Conservation (phyloP, 2,329 filamentous ascomycete genomes). For the Leptosphaerulina australis region DNA sequence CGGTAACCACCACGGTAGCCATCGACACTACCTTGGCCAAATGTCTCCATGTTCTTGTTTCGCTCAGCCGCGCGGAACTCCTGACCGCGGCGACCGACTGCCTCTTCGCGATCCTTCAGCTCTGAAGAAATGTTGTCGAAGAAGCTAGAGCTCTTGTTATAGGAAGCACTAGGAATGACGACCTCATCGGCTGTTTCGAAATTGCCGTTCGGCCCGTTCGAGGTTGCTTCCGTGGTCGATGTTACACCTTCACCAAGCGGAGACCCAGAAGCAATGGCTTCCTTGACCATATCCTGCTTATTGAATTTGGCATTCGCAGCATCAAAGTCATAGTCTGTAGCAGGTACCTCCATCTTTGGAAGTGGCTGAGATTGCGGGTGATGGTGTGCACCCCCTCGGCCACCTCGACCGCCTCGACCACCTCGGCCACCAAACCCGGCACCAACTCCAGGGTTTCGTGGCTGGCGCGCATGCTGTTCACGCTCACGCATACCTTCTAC, state of each 20-base stretch:
- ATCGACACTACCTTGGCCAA: conserved; percentile 95
- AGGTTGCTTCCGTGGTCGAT: conserved; percentile 41
- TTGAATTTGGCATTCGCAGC: conserved; percentile 87
- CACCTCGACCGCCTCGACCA: conserved; percentile 57
- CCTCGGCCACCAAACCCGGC: conserved; percentile 46
- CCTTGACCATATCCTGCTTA: conserved; percentile 84
- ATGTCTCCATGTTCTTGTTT: conserved; percentile 95
- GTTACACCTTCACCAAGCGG: conserved; percentile 60
- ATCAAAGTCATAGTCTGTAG: conserved; percentile 91
- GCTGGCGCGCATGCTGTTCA: conserved; percentile 61
- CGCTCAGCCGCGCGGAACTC: conserved; percentile 94
- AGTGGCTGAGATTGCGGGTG: conserved; percentile 42
- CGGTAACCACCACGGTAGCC: conserved; percentile 77
- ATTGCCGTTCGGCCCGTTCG: conserved; percentile 47
- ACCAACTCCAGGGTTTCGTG: conserved; percentile 54
- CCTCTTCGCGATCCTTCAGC: conserved; percentile 83
- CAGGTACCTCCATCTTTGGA: conserved; percentile 83
- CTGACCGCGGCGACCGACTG: conserved; percentile 68
- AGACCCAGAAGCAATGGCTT: conserved; percentile 80
- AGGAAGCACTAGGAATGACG: conserved; percentile 60
- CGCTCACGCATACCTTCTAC: conserved; percentile 76
- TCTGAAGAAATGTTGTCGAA: conserved; percentile 99
- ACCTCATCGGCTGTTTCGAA: conserved; percentile 53
- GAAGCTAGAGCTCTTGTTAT: conserved; percentile 90
- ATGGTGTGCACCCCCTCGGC: conserved; percentile 51